These are phyloP conservation scores for Gynochthodes officinalis DNA, from an alignment of 257 asterid species.

Conservation along the genomic window DNA sequence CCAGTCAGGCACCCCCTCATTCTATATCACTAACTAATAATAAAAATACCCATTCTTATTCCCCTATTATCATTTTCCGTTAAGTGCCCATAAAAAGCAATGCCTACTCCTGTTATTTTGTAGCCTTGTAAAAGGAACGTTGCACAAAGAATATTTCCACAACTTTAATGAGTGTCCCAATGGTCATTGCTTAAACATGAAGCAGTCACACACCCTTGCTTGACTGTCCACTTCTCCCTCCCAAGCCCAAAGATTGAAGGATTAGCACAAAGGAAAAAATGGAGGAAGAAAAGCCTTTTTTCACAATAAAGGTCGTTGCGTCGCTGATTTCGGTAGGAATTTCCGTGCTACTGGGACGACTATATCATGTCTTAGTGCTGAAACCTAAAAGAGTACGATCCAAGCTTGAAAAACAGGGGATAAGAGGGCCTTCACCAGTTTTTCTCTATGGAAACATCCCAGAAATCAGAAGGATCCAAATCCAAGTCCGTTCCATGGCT, in stretches of 20 bases:
- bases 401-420: slow-evolving; percentile 54
- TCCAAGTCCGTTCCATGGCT: slow-evolving; percentile 17
- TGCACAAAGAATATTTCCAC: no score
- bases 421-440: slow-evolving; percentile 57
- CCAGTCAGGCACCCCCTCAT: no score
- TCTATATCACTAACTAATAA: no score
- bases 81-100: no score
- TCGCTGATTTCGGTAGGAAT: slow-evolving; percentile 31
- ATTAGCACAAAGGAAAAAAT: background rate
- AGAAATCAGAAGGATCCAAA: slow-evolving; percentile 40
- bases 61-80: no score
- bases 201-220: no score
- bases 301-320: slow-evolving; percentile 24
- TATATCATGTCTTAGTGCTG: slow-evolving; percentile 23
- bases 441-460: slow-evolving; percentile 54
- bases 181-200: no score
- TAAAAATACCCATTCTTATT: no score
- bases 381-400: slow-evolving; percentile 44
- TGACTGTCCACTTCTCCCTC: background rate
- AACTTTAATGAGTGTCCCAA: no score
- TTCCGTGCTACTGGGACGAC: slow-evolving; percentile 16
- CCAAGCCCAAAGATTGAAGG: no score
- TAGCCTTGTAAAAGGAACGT: no score
- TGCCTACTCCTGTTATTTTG: no score
- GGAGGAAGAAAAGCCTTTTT: slow-evolving; percentile 28